Base-by-base conservation (phyloP, 2,329 filamentous ascomycete genomes). In the Colletotrichum tamarilloi region DNA sequence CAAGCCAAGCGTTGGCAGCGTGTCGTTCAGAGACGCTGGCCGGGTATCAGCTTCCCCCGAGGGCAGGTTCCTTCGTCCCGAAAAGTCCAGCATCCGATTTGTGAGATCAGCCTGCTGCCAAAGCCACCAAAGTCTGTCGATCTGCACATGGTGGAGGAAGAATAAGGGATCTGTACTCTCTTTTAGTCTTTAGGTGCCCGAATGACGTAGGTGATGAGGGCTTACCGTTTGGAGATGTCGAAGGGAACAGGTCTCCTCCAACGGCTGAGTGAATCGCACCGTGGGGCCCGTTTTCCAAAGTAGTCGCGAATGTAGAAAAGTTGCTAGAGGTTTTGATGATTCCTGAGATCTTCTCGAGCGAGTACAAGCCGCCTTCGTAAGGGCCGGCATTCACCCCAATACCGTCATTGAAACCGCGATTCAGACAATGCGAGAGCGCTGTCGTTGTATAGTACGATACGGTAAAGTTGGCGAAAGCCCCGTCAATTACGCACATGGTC, bases 271-370 rank as follows among this genome's bases (percentile, higher is more conserved):
- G 80, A 52, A 82, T 79, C 1, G 77, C 75, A 5, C 76, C 75
- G 60, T 82, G 80, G 5, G 79, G 77, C 1, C 75, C 77, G 16
- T 74, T 49, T 67, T 82, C 81, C 5, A 82, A 67, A n/a, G 24
- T 12, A 14, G 65, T 68, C 9, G 65, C 65, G 11, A 58, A 35
- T 32, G 52, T 6, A 73, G 56, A 67, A 76, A 63, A 80, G 59
- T 76, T 73, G 1, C 52, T 26, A 5, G 63, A 59, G 0, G 35
- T 55, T 2, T 69, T 28, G 12, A 76, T 53, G 8, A 75, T 64
- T 4, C 70, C 35, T 11, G 76, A 68, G 6, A 78, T 57, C 14
- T 68, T 60, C 35, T 72, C 66, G 9, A 69, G 76, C 5, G 59
- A 46, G 49, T 75, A 68, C 12, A 52, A 19, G 1, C 59, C 6